Conservation (phyloP, 2,329 filamentous ascomycete species). For the Ophiostoma ulmi region DNA sequence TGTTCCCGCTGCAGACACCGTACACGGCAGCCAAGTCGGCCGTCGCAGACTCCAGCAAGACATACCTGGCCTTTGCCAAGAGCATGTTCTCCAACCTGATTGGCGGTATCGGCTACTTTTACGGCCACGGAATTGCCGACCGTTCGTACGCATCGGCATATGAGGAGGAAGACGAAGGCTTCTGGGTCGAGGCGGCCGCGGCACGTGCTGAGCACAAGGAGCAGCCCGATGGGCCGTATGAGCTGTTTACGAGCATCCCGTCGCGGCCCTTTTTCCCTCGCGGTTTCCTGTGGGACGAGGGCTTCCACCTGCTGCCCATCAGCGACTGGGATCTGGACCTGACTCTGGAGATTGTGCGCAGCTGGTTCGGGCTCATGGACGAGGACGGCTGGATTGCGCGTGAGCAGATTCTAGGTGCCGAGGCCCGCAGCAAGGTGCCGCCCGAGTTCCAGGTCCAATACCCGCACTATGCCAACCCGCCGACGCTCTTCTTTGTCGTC, state of each 20-base stretch:
- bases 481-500: slow-evolving; percentile 85
- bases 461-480: slow-evolving; percentile 94
- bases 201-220: slow-evolving; percentile 66
- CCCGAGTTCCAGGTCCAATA: slow-evolving; percentile 91
- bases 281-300: slow-evolving; percentile 97
- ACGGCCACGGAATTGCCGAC: slow-evolving; percentile 82
- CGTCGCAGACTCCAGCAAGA: slow-evolving; percentile 37
- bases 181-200: slow-evolving; percentile 86
- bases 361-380: slow-evolving; percentile 95
- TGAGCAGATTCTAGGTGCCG: slow-evolving; percentile 87
- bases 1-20: slow-evolving; percentile 69
- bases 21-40: slow-evolving; percentile 53
- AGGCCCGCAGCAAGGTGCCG: slow-evolving; percentile 93
- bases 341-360: slow-evolving; percentile 79
- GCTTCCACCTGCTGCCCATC: slow-evolving; percentile 87
- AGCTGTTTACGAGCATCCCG: slow-evolving; percentile 86
- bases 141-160: slow-evolving; percentile 89
- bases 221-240: slow-evolving; percentile 71
- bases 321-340: slow-evolving; percentile 93
- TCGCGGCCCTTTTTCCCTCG: slow-evolving; percentile 94
- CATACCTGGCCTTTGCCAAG: slow-evolving; percentile 71
- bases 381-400: slow-evolving; percentile 96
- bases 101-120: slow-evolving; percentile 92
- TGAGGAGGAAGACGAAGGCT: slow-evolving; percentile 89
- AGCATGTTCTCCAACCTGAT: slow-evolving; percentile 92